Evolutionary conservation across 352 stramenopile species (phyloP), one percentile per base, ranked within the genome.

Genomic region (Phytophthora lateralis): DNA sequence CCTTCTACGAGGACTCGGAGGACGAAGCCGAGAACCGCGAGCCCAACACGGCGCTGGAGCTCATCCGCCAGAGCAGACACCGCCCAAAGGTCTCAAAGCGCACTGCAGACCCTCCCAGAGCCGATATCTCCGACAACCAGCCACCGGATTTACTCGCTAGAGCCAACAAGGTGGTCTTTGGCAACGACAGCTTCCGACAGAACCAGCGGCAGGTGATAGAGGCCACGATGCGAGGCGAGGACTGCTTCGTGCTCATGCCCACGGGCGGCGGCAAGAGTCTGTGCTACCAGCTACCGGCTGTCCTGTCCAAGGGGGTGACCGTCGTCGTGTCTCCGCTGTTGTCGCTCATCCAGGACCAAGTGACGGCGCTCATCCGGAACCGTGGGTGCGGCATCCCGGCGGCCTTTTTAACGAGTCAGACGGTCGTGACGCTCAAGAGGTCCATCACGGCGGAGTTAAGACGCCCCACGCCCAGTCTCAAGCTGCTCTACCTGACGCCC

Each of bases 221-320:
- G 60, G 75, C 82, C 15, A 98, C 94, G 26, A 87, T 99, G 60
- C 73, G 69, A 29, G 83, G 84, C 20, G 63, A 97, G 41, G 93
- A 98, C 78, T 90, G 76, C 41, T 98, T 99, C 70, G 89, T 98
- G 55, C 78, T 98, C 34, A 98, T 98, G 95, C 88, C 91, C 45
- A 98, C 95, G 18, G 90, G 89, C 44, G 89, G 88, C n/a, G 89
- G 89, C 60, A 97, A 96, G 69, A 94, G 84, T 61, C 71, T 99
- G 11, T 98, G 87, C 54, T 98, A 98, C 63, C 90, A 98, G 70
- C 64, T 91, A 1, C 83, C 83, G 12, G 83, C 83, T 0, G 74
- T 93, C 21, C 66, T 93, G 0, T 79, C 76, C 2, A 68, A 73
- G 0, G 82, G 87, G 10, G 75, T 99, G 32, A 98, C 95, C 0